Conservation (phyloP, 306 rosid genomes). For the Hylodesmum podocarpum region DNA sequence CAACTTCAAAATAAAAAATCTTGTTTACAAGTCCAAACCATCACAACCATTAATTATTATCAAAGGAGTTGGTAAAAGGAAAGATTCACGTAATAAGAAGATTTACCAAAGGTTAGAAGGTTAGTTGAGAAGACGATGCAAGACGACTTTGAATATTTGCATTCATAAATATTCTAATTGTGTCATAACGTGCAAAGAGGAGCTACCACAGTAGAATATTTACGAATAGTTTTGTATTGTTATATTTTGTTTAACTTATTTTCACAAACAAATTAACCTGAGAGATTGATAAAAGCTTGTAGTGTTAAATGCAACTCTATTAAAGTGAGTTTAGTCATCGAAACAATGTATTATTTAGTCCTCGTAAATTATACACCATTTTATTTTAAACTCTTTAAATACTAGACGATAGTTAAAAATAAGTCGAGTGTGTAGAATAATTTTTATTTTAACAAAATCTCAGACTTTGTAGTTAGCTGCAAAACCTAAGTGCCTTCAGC, state of each 20-base stretch:
- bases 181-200: slow-evolving; percentile 1
- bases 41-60: slow-evolving; percentile 21
- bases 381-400: neutral
- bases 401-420: too few species aligned
- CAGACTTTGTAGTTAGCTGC: too few species aligned
- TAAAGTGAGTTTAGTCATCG: neutral
- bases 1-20: slow-evolving; percentile 14
- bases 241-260: neutral
- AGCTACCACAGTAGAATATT: neutral
- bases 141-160: slow-evolving; percentile 20
- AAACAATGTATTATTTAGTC: neutral
- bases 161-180: slow-evolving; percentile 6
- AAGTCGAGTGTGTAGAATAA: too few species aligned
- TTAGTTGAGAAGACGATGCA: slow-evolving; percentile 40
- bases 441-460: neutral
- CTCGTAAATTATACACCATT: neutral
- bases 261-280: neutral
- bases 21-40: slow-evolving; percentile 16
- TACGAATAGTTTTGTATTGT: neutral
- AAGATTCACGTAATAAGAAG: slow-evolving; percentile 7
- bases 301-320: neutral
- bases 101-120: slow-evolving; percentile 29
- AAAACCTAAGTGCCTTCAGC: too few species aligned
- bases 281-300: neutral
- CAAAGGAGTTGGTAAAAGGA: slow-evolving; percentile 41